phyloP scores from a whole-genome alignment of 75 land plant genomes.

The Cunninghamia lanceolata region DNA sequence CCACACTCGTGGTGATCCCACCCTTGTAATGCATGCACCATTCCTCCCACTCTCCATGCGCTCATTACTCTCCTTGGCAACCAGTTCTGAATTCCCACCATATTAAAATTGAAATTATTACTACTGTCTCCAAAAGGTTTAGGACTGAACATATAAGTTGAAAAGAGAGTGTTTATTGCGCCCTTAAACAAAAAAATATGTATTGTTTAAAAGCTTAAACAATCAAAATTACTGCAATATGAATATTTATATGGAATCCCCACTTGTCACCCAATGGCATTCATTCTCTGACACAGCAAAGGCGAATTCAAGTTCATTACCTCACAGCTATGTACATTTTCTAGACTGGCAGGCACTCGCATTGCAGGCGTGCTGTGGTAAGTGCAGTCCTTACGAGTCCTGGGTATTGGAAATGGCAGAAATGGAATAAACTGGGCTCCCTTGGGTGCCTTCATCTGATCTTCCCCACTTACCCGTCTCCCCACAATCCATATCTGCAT shows the following conservation, averaged over 20 bases:
- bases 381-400: slow-evolving; percentile 50
- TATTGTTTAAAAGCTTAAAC: too few species aligned
- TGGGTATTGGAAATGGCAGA: slow-evolving; percentile 44
- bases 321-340: slow-evolving; percentile 60
- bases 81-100: slow-evolving; percentile 35
- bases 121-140: background rate
- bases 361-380: slow-evolving; percentile 58
- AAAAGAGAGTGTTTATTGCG: background rate
- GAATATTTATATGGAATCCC: too few species aligned
- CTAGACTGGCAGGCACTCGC: slow-evolving; percentile 30
- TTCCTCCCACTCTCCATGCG: slow-evolving; percentile 55
- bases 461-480: slow-evolving; percentile 35
- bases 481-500: slow-evolving; percentile 71
- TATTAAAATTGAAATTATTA: background rate
- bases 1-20: slow-evolving; percentile 59
- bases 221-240: background rate
- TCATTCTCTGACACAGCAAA: background rate
- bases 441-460: slow-evolving; percentile 51
- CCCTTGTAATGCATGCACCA: slow-evolving; percentile 56
- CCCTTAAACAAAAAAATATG: background rate
- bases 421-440: slow-evolving; percentile 59
- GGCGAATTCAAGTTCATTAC: slow-evolving; percentile 6
- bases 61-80: slow-evolving; percentile 63
- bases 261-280: background rate
- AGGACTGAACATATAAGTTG: background rate